Conservation (phyloP, 208 protist genomes). For the Leishmania braziliensis region DNA sequence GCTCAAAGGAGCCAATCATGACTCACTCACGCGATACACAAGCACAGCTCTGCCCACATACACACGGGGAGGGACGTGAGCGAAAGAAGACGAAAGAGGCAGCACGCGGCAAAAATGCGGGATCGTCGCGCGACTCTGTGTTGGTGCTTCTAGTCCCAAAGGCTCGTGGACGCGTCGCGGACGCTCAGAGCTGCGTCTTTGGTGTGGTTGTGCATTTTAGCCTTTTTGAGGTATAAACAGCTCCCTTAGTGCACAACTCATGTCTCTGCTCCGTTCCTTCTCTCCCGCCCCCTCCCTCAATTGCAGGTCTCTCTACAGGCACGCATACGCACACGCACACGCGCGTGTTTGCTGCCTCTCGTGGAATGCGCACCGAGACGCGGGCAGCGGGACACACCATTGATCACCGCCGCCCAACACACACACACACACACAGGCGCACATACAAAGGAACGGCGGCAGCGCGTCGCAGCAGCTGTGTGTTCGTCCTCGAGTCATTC, state of each 20-base stretch:
- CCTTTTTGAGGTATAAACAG: not conserved
- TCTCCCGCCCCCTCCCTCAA: not conserved
- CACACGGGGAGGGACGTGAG: not conserved
- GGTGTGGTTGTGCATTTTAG: not conserved
- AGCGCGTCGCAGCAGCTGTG: not conserved
- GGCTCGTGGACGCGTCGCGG: too few relatives aligned
- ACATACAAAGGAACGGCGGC: not conserved
- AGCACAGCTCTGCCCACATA: not conserved
- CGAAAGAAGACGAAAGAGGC: not conserved
- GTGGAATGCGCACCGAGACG: not conserved
- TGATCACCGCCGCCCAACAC: not conserved
- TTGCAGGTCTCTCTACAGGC: not conserved
- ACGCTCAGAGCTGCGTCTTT: not conserved
- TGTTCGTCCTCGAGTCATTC: not conserved
- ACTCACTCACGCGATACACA: not conserved
- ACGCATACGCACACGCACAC: conserved; percentile 1
- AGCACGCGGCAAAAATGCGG: too few relatives aligned
- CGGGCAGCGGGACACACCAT: not conserved
- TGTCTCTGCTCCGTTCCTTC: not conserved
- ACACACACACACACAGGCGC: not conserved
- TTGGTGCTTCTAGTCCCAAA: too few relatives aligned
- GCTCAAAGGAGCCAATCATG: not conserved
- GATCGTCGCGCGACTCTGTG: too few relatives aligned
- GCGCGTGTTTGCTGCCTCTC: not conserved
- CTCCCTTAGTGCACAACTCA: not conserved